These are phyloP conservation scores for Fusarium mexicanum DNA, from an alignment of 2,329 filamentous ascomycete species.

Conservation along the genomic window DNA sequence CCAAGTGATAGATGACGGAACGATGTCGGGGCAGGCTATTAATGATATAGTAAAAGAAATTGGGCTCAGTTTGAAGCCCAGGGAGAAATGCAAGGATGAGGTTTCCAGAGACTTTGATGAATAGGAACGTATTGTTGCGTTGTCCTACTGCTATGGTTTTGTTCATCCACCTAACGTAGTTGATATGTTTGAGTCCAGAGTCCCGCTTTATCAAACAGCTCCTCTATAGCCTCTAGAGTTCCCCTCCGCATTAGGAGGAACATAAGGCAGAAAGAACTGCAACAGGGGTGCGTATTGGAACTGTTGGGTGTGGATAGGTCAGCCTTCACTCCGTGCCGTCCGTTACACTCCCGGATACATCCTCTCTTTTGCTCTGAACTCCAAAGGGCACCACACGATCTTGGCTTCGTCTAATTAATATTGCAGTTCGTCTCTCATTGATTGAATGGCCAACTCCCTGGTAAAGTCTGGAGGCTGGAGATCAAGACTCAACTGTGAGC, in stretches of 20 bases:
- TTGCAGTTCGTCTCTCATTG: slow-evolving; percentile 17
- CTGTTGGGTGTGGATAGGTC: slow-evolving; percentile 29
- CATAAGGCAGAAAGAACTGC: slow-evolving; percentile 29
- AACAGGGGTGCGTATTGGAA: slow-evolving; percentile 33
- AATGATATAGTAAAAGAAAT: slow-evolving; percentile 3
- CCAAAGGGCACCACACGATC: slow-evolving; percentile 17
- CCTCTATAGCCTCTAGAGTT: slow-evolving; percentile 24
- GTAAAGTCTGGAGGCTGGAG: not conserved
- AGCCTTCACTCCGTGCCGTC: slow-evolving; percentile 30
- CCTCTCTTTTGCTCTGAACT: slow-evolving; percentile 19
- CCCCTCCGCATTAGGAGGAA: slow-evolving; percentile 37
- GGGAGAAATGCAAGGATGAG: slow-evolving; percentile 23
- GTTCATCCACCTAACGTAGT: slow-evolving; percentile 16
- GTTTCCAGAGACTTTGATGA: slow-evolving; percentile 30
- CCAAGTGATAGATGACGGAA: slow-evolving; percentile 44
- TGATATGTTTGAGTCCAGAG: slow-evolving; percentile 31
- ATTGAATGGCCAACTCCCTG: not conserved
- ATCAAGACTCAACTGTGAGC: slow-evolving; percentile 17
- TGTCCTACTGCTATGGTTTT: slow-evolving; percentile 37
- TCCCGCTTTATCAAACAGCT: slow-evolving; percentile 41
- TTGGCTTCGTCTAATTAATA: not conserved
- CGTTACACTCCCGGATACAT: slow-evolving; percentile 42
- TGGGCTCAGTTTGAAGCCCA: slow-evolving; percentile 26
- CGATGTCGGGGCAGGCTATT: slow-evolving; percentile 17
- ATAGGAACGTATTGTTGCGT: slow-evolving; percentile 23